phyloP scores from a whole-genome alignment of 192 early-diverging fungal species.

The Podila clonocystis region DNA sequence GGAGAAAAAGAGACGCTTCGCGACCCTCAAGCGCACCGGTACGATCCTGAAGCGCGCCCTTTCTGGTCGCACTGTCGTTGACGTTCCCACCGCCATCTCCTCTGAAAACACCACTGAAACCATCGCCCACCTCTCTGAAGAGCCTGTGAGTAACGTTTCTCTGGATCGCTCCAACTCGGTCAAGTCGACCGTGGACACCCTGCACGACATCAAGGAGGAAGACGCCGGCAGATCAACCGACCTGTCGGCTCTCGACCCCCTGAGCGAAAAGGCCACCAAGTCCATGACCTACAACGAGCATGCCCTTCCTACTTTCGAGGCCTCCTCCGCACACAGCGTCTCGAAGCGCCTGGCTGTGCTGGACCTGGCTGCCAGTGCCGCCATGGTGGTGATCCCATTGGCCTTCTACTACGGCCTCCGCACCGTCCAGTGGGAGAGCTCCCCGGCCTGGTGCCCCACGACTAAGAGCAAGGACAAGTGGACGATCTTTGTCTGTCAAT shows the following conservation, averaged over 20 bases:
- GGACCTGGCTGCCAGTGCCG: conserved; percentile 22
- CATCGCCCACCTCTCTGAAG: not conserved
- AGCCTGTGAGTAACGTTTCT: not conserved
- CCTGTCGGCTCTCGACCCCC: not conserved
- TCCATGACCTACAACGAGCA: conserved; percentile 23
- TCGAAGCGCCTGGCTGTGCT: conserved; percentile 18
- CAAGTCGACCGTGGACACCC: conserved; percentile 13
- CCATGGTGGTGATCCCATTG: conserved; percentile 27
- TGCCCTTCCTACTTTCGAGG: conserved; percentile 32
- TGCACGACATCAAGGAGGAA: not conserved
- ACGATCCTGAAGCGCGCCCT: conserved; percentile 33
- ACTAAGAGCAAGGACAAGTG: conserved; percentile 24
- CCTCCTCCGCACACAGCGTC: conserved; percentile 9
- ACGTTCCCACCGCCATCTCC: not conserved
- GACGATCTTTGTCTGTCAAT: conserved; percentile 46
- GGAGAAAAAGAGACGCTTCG: conserved; percentile 20
- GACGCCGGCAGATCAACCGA: not conserved
- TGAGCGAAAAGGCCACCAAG: not conserved
- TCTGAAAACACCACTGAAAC: not conserved
- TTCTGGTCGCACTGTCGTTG: conserved; percentile 24
- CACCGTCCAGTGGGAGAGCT: conserved; percentile 17
- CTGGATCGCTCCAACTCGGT: conserved; percentile 24
- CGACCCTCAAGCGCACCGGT: conserved; percentile 25
- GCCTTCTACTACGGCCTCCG: conserved; percentile 34
- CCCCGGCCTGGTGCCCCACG: conserved; percentile 18